These are phyloP conservation scores for Macrolepiota albuminosa DNA, from an alignment of 768 basidiomycete genomes.

Conservation along the genomic window DNA sequence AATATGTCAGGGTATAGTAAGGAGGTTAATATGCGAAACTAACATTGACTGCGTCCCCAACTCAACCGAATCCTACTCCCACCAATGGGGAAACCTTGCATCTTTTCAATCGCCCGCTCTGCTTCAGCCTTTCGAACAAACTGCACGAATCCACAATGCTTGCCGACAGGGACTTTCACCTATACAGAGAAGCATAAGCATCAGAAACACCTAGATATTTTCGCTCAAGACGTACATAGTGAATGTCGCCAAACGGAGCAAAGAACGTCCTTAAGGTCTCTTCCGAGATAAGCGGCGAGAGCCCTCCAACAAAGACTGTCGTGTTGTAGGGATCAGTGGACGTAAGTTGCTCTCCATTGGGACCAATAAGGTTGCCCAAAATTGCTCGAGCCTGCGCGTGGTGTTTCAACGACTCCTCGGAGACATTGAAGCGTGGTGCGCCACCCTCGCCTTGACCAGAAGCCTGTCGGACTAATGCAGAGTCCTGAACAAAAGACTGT, in stretches of 20 bases:
- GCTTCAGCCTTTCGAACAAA: constrained; percentile 91
- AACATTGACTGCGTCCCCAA: constrained; percentile 94
- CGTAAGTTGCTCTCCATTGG: constrained; percentile 81
- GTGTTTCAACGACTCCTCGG: constrained; percentile 81
- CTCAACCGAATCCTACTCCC: constrained; percentile 87
- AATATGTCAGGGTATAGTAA: constrained; percentile 4
- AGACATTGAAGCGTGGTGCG: constrained; percentile 51
- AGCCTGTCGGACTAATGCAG: constrained; percentile 25
- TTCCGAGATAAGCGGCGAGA: constrained; percentile 85
- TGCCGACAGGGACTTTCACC: constrained; percentile 96
- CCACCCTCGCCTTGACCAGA: constrained; percentile 29
- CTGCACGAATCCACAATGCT: constrained; percentile 95
- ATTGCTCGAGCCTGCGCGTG: constrained; percentile 81
- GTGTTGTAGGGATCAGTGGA: constrained; percentile 95
- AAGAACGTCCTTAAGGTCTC: constrained; percentile 91
- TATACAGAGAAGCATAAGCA: constrained; percentile 24
- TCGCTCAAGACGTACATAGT: constrained; percentile 59
- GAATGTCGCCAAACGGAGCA: constrained; percentile 88
- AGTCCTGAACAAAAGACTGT: constrained; percentile 38
- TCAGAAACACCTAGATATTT: not conserved
- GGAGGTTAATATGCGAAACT: constrained; percentile 19
- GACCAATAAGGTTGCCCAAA: constrained; percentile 77
- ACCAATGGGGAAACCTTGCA: constrained; percentile 95
- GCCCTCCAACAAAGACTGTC: constrained; percentile 90
- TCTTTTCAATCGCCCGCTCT: constrained; percentile 89